A percentile compares a stretch with the other conserved stretches of the same genome.
phyloP scores from a whole-genome alignment of 73 alveolate genomes.

The Paramecium octaurelia region DNA sequence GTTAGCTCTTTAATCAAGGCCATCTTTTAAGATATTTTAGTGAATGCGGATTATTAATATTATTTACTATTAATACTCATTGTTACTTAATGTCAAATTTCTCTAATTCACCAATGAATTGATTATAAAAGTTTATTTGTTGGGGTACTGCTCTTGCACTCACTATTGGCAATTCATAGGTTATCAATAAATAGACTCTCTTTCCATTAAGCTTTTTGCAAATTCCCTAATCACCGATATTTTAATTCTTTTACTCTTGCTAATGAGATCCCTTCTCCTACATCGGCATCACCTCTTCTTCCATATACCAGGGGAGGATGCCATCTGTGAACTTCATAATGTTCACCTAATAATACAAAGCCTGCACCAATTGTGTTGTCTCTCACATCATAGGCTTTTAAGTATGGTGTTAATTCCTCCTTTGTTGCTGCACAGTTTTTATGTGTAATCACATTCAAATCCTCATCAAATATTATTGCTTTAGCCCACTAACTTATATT shows the following conservation, averaged over 20 bases:
- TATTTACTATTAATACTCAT: background rate
- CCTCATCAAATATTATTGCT: slow-evolving; percentile 62
- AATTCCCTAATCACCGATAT: background rate
- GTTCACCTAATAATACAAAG: slow-evolving; percentile 65
- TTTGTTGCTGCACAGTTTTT: slow-evolving; percentile 47
- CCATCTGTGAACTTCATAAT: slow-evolving; percentile 97
- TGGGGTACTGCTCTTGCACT: slow-evolving; percentile 94
- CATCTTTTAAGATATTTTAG: background rate
- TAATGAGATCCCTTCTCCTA: slow-evolving; percentile 94
- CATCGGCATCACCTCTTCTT: slow-evolving; percentile 98
- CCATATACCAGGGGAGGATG: slow-evolving; percentile 98
- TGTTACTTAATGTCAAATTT: slow-evolving; percentile 31
- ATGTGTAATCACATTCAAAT: slow-evolving; percentile 52
- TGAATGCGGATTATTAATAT: background rate
- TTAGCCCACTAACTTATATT: slow-evolving; percentile 60
- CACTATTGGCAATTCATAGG: slow-evolving; percentile 90
- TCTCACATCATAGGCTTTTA: slow-evolving; percentile 60
- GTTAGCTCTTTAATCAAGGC: background rate
- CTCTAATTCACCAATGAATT: slow-evolving; percentile 41
- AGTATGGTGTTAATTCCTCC: slow-evolving; percentile 52
- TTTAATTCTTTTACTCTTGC: slow-evolving; percentile 66
- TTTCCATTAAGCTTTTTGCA: background rate
- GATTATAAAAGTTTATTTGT: slow-evolving; percentile 72
- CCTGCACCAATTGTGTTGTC: slow-evolving; percentile 68
- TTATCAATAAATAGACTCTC: slow-evolving; percentile 76